Evolutionary conservation across 2,329 filamentous ascomycete species (phyloP), one percentile per base, ranked within the genome.

Genomic region (Fusarium veterinarium): DNA sequence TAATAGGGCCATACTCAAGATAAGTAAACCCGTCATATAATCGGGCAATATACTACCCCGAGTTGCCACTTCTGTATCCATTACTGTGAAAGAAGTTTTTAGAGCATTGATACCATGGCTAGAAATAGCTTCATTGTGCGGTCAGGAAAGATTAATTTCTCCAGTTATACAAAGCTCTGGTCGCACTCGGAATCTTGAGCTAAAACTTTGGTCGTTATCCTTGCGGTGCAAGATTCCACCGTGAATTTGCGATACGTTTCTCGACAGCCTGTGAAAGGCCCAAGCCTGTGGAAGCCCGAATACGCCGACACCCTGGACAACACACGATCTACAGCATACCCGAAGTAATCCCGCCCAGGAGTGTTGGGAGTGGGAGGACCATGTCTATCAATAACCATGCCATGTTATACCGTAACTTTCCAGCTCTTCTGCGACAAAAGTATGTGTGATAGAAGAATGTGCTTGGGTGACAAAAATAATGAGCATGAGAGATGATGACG

Each of bases 321-420:
- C 14, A 28, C 37, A 67, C 40, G 69, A 73, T 72, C 70, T 58
- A 51, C 65, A 52, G 60, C 60, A 68, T 57, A 67, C 28, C 70
- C 65, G 66, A 49, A 14, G 40, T 60, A 71, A 60, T 63, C 31
- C 70, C 60, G 48, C 5, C 19, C 41, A 60, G 57, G 45, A 42
- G 60, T 41, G 44, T 46, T 41, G 55, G 33, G 46, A 46, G 46
- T 46, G 63, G 57, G 60, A 61, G 31, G 45, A 67, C 62, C 51
- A 62, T 71, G 51, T 53, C 49, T 56, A 42, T 71, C 67, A 65
- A 65, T 44, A 51, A 61, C 28, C 44, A 69, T 40, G 44, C 38
- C 41, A 46, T 40, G 35, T 20, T 20, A 45, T 55, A 44, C 45
- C 28, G 33, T 33, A 60, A 38, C 52, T 46, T 33, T 23, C 31